Conservation (phyloP, 2,329 filamentous ascomycete species). For the Blastomyces parvus region DNA sequence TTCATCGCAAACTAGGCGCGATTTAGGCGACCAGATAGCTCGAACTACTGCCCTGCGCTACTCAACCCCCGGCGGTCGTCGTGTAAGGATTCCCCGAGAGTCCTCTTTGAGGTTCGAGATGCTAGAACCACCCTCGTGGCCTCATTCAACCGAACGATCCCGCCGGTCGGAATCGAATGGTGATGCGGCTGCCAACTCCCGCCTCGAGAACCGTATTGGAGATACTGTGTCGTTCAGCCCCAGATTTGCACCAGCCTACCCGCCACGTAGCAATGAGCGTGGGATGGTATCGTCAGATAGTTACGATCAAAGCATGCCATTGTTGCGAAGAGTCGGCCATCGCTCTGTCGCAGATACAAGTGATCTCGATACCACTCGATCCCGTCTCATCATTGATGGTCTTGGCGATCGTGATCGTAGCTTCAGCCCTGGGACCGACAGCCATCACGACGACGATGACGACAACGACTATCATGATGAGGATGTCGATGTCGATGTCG, state of each 20-base stretch:
- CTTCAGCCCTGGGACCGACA: slow-evolving; percentile 48
- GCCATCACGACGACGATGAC: slow-evolving; percentile 21
- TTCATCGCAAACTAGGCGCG: slow-evolving; percentile 24
- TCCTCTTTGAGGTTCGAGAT: slow-evolving; percentile 26
- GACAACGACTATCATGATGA: neutral
- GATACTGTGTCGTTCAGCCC: slow-evolving; percentile 28
- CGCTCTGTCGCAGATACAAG: slow-evolving; percentile 22
- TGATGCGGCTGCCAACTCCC: neutral
- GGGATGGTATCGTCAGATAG: slow-evolving; percentile 14
- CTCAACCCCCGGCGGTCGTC: slow-evolving; percentile 25
- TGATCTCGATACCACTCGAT: slow-evolving; percentile 16
- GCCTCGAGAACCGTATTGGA: slow-evolving; percentile 12
- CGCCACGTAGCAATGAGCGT: slow-evolving; percentile 3
- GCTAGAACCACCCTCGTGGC: slow-evolving; percentile 21
- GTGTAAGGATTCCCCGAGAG: slow-evolving; percentile 31
- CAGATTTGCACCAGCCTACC: slow-evolving; percentile 37
- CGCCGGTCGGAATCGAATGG: neutral
- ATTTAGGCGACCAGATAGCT: slow-evolving; percentile 28
- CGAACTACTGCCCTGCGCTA: slow-evolving; percentile 26
- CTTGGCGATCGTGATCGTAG: slow-evolving; percentile 78
- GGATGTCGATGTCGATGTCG: neutral
- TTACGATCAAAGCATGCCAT: slow-evolving; percentile 20
- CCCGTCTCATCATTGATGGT: slow-evolving; percentile 51
- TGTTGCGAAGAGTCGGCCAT: slow-evolving; percentile 29
- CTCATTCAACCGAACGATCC: slow-evolving; percentile 18